These are phyloP conservation scores for Melocanna baccifera DNA, from an alignment of 176 grass and related monocot species.

Conservation along the genomic window DNA sequence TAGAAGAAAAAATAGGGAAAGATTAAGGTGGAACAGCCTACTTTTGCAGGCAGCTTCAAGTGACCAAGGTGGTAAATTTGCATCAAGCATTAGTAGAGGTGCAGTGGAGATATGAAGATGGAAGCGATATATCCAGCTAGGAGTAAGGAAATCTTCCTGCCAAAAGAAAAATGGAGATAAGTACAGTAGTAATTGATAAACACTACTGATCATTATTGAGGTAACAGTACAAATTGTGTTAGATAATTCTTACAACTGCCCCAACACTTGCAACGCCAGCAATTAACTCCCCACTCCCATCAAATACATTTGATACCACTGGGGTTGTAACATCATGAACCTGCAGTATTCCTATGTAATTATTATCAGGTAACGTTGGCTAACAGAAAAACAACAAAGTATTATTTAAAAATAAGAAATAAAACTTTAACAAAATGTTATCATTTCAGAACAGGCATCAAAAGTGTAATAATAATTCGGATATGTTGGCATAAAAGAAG, in stretches of 20 bases:
- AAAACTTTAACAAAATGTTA: neutral
- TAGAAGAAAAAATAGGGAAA: conserved; percentile 24
- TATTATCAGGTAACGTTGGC: conserved; percentile 22
- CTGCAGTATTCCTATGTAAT: conserved; percentile 66
- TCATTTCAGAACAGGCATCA: neutral
- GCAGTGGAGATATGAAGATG: conserved; percentile 46
- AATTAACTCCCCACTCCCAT: conserved; percentile 60
- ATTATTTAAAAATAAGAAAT: neutral
- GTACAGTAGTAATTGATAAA: conserved; percentile 19
- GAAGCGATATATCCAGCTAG: conserved; percentile 73
- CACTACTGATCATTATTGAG: neutral
- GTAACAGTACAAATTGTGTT: neutral
- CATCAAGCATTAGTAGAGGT: conserved; percentile 87
- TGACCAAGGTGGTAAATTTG: conserved; percentile 69
- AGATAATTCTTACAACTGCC: conserved; percentile 80
- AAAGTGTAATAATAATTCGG: neutral
- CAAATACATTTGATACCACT: conserved; percentile 87
- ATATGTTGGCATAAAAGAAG: conserved; percentile 11
- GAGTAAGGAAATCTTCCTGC: conserved; percentile 76
- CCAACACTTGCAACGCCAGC: conserved; percentile 74
- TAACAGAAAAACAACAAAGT: neutral
- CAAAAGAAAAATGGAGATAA: conserved; percentile 21
- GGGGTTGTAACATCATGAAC: conserved; percentile 61
- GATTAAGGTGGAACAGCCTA: conserved; percentile 30
- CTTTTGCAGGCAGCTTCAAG: conserved; percentile 77